Evolutionary conservation across 2,329 filamentous ascomycete genomes (phyloP).

Genomic region (Paecilomyces sp.): DNA sequence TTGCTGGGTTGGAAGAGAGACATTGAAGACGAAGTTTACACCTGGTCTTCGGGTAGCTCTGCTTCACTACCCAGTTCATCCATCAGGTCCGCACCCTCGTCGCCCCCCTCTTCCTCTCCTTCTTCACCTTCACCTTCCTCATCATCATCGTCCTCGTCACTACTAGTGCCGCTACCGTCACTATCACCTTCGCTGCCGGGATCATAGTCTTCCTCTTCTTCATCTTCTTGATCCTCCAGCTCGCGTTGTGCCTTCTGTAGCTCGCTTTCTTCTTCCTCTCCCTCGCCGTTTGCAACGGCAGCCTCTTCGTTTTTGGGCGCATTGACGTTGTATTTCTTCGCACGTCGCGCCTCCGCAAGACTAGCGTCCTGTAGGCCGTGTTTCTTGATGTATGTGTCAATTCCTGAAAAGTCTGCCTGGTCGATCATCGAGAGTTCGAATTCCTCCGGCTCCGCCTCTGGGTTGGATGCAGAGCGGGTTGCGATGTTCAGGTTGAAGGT

Average conservation of each 20-base stretch:
- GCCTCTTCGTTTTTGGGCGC: constrained; percentile 22
- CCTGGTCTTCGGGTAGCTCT: constrained; percentile 28
- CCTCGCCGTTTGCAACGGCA: constrained; percentile 15
- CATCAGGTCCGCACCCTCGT: constrained; percentile 28
- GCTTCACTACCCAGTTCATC: constrained; percentile 39
- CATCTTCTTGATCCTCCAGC: constrained; percentile 42
- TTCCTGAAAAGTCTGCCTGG: constrained; percentile 55
- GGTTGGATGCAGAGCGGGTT: constrained; percentile 26
- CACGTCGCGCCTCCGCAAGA: constrained; percentile 52
- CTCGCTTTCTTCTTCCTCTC: constrained; percentile 50
- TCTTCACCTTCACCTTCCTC: constrained; percentile 21
- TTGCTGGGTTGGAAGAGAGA: neutral
- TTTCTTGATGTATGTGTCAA: constrained; percentile 55
- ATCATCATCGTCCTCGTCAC: constrained; percentile 31
- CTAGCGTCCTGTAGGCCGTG: constrained; percentile 58
- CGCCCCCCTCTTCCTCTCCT: constrained; percentile 19
- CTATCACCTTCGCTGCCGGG: constrained; percentile 43
- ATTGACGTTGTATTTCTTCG: constrained; percentile 53
- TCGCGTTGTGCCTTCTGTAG: constrained; percentile 52
- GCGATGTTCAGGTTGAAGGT: constrained; percentile 59
- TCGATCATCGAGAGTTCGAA: constrained; percentile 61
- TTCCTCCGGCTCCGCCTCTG: constrained; percentile 44
- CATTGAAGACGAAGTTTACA: neutral
- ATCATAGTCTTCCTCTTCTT: constrained; percentile 46
- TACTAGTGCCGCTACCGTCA: constrained; percentile 39